Evolutionary conservation across 768 basidiomycete species (phyloP), one percentile per base, ranked within the genome.

Genomic region (Naematelia encephala): DNA sequence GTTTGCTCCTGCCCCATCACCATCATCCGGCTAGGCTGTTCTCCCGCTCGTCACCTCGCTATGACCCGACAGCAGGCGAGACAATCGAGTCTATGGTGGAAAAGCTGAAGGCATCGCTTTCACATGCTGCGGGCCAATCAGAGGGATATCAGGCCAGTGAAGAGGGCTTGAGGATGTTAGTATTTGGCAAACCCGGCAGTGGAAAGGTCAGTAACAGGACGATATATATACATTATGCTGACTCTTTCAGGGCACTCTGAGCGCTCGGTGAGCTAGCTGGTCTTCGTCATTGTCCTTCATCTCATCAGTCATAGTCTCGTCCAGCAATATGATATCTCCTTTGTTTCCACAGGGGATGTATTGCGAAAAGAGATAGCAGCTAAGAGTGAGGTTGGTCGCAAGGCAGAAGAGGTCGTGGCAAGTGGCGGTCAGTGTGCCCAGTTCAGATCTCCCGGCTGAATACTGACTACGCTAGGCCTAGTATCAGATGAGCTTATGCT

Each of bases 141-240:
- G 46, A 50, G 47, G 27, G 42, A n/a, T n/a, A 55, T n/a, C 30
- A 45, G 54, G 54, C 23, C 8, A 29, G 27, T 21, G 53, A 57
- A 49, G 72, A 74, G 28, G 50, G 73, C 13, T 52, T 77, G 51
- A 59, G 78, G 47, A 72, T 77, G 68, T 58, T 78, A 52, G 64
- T 78, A 42, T 78, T 78, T 64, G 78, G 78, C 13, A 77, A 77
- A 61, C 78, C 78, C 11, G 78, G 75, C 4, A 73, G 73, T 65
- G 63, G 68, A 11, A 72, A 66, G 65, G 66, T 67, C 45, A 50
- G 62, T 30, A 19, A 4, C n/a, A 29, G 23, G 19, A 52, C n/a
- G 51, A 19, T 34, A 5, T 5, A 30, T 34, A 22, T 14, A 16
- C 34, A 39, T 8, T 16, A 8, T 30, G 50, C 57, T 59, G 57